Base-by-base conservation (phyloP, 257 asterid genomes). In the Solanum piurae region DNA sequence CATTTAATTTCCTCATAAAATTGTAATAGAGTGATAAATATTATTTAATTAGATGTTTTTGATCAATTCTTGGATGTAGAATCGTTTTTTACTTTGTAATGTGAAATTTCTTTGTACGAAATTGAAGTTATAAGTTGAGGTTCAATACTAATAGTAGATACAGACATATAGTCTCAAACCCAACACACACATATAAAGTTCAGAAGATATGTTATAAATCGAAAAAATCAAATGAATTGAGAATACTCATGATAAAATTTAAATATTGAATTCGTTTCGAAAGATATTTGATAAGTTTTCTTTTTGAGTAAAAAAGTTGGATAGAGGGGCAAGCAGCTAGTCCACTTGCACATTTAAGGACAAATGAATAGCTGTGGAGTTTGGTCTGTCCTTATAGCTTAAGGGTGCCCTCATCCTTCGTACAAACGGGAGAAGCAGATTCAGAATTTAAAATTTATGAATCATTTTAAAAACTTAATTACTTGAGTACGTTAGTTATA, bases 401-500 rank as follows among this genome's bases (percentile, higher is more conserved):
- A 58, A 25, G 68, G 68, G 68, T 58, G 68, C 27, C 68, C 27
- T 58, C 68, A 58, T n/a, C 68, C 11, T 21, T 18, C 4, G 21
- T 55, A 8, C 12, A 10, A 9, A 9, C 12, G 1, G 6, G 44
- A 40, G 9, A 58, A 21, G 7, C 27, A 5, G 1, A 58, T 58
- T 58, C 2, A 8, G 1, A 58, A 20, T 21, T 58, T 21, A 21
- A 58, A 68, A 27, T 68, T 68, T 27, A 68, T 68, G 0, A 12
- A 68, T 68, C 0, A 0, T 27, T 25, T 3, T 5, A 68, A 68
- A 68, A 68, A 0, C 0, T 27, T 9, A 62, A 23, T 23, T 6
- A 25, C 5, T 31, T n/a, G 0, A 16, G 0, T 31, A 12, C 0
- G 0, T 13, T 14, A 13, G 6, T 69, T 69, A 66, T 12, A 31